These are phyloP conservation scores for Flaveria robusta DNA, from an alignment of 129 eudicot species.

Conservation along the genomic window DNA sequence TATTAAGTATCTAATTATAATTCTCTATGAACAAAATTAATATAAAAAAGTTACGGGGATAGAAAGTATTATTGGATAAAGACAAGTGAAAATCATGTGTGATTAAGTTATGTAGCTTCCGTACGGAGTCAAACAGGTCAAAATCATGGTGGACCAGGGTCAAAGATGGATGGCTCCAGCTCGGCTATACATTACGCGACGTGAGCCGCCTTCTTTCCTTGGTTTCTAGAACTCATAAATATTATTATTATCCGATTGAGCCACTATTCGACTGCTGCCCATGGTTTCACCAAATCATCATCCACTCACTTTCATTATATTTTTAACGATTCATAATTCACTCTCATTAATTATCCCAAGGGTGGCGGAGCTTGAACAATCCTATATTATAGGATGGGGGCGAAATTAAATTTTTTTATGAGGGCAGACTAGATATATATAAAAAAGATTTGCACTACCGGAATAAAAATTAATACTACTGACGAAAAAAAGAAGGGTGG, in stretches of 20 bases:
- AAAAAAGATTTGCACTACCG: too few species aligned
- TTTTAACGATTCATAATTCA: too few species aligned
- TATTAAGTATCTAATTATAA: too few species aligned
- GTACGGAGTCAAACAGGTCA: slow-evolving; percentile 24
- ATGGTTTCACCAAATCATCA: slow-evolving; percentile 4
- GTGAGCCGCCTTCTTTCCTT: slow-evolving; percentile 26
- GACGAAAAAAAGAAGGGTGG: too few species aligned
- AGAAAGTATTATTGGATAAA: background rate
- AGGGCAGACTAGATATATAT: too few species aligned
- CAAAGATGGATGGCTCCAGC: slow-evolving; percentile 2
- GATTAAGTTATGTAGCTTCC: slow-evolving; percentile 4
- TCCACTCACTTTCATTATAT: background rate
- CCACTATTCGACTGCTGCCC: background rate
- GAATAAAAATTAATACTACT: too few species aligned
- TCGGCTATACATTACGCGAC: slow-evolving; percentile 12
- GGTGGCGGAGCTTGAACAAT: too few species aligned
- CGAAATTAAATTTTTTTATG: too few species aligned
- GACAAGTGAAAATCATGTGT: slow-evolving; percentile 16
- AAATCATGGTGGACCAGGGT: slow-evolving; percentile 31
- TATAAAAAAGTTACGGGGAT: background rate
- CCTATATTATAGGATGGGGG: too few species aligned
- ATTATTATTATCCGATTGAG: background rate
- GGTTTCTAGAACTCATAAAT: background rate
- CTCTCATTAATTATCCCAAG: too few species aligned
- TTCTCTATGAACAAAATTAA: background rate